Percentiles rank a stretch among this genome's conserved stretches.
These are phyloP conservation scores for Hypoxylon trugodes DNA, from an alignment of 495 filamentous ascomycete genomes.

Conservation along the genomic window DNA sequence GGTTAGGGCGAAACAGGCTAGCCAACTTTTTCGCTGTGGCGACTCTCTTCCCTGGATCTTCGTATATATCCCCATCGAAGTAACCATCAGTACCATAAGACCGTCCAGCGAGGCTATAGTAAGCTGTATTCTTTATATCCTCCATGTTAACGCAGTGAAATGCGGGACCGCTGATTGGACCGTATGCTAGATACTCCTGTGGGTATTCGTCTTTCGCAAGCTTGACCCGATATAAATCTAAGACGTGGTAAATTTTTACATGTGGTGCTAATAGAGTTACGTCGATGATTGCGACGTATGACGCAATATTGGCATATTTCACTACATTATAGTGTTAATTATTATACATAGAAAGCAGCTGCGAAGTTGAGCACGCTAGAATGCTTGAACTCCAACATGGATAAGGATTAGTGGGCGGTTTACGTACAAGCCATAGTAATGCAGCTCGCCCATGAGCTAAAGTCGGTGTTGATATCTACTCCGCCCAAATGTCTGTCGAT, in stretches of 20 bases:
- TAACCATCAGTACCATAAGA: background rate
- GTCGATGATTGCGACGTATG: conserved; percentile 12
- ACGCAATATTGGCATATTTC: no score
- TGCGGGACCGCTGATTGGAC: conserved; percentile 5
- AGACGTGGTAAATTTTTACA: conserved; percentile 15
- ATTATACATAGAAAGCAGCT: no score
- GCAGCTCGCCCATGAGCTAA: conserved; percentile 15
- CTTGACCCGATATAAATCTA: background rate
- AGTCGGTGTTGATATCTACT: background rate
- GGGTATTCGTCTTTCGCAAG: background rate
- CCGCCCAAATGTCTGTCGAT: background rate
- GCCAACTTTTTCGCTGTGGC: conserved; percentile 2
- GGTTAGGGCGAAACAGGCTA: background rate
- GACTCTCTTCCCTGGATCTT: background rate
- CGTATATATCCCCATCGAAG: background rate
- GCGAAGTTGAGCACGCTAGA: no score
- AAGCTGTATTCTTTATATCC: background rate
- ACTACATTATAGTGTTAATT: no score
- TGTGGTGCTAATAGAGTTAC: background rate
- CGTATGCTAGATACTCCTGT: conserved; percentile 5
- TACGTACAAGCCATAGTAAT: conserved; percentile 4
- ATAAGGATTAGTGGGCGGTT: no score
- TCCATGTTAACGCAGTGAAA: background rate
- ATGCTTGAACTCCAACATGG: no score
- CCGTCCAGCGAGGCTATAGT: background rate